Base-by-base conservation (phyloP, 768 basidiomycete species). In the Leucocoprinus sp. region DNA sequence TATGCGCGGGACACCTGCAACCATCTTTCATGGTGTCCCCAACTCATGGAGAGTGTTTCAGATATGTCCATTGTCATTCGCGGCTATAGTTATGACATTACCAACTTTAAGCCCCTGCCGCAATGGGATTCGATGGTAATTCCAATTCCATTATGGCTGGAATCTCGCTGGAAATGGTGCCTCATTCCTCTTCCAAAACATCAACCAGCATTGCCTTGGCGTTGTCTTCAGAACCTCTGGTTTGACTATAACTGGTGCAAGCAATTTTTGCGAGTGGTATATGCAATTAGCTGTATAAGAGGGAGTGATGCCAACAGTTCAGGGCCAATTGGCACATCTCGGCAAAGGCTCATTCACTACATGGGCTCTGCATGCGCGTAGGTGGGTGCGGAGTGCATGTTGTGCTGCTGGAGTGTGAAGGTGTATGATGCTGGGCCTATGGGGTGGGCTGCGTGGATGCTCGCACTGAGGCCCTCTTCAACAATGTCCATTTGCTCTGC, bases 341-440 rank as follows among this genome's bases (percentile, higher is more conserved):
- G 19, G 52, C 69, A 2, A 65, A 58, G 42, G 77, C 88, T 0
- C 71, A 82, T 49, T 60, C 60, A 3, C 57, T 68, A 37, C 69
- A 96, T 8, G 55, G 65, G 80, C 67, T 71, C 51, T 72, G 96
- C 55, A 63, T 81, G 53, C 87, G 93, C 41, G 74, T 76, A 8
- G 78, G 77, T 27, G 78, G 89, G 55, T 74, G 71, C 48, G 54
- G 72, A 3, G 57, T 91, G 19, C 92, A 80, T 5, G 74, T 75
- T 51, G 98, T 96, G 65, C 70, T 99, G 48, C 72, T 86, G 60
- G 92, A 98, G n/a, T n/a, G n/a, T n/a, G n/a, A n/a, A n/a, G n/a
- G n/a, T n/a, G n/a, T n/a, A n/a, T n/a, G n/a, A n/a, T n/a, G n/a
- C n/a, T n/a, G n/a, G n/a, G n/a, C n/a, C n/a, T n/a, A n/a, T n/a